Conservation (phyloP, 1,139 yeast species). For the Debaryomyces sp. region DNA sequence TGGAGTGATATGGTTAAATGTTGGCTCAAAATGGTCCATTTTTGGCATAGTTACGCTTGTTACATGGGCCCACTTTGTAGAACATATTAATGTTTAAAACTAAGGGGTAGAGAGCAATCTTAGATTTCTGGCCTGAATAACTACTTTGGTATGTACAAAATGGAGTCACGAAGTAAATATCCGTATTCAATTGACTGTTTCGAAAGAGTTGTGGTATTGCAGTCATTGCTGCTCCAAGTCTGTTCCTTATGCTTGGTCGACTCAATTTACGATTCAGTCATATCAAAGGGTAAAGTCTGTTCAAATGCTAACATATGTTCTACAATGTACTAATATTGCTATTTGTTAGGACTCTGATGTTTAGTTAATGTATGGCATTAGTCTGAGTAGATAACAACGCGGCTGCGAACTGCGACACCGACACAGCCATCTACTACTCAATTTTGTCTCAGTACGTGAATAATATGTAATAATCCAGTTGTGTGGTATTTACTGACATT, state of each 20-base stretch:
- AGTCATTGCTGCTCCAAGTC: not conserved
- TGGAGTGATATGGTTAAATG: too few relatives aligned
- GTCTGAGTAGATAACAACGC: not conserved
- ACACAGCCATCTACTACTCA: not conserved
- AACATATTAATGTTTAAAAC: too few relatives aligned
- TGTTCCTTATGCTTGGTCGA: not conserved
- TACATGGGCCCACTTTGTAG: too few relatives aligned
- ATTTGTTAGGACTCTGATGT: not conserved
- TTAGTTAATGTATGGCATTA: not conserved
- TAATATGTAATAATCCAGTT: too few relatives aligned
- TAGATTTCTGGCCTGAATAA: too few relatives aligned
- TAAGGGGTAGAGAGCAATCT: too few relatives aligned
- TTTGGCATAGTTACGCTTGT: too few relatives aligned
- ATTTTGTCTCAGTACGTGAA: not conserved
- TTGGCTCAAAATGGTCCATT: too few relatives aligned
- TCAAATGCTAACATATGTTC: not conserved
- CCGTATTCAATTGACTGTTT: not conserved
- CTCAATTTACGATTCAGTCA: not conserved
- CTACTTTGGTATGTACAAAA: too few relatives aligned
- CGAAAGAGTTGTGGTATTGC: not conserved
- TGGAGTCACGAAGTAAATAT: not conserved
- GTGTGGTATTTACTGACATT: too few relatives aligned
- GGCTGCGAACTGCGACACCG: not conserved
- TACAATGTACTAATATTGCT: not conserved
- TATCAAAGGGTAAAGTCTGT: not conserved